A percentile compares a stretch with the other conserved stretches of the same genome.
Conservation (phyloP, 208 protist genomes). For the Histomonas meleagridis region DNA sequence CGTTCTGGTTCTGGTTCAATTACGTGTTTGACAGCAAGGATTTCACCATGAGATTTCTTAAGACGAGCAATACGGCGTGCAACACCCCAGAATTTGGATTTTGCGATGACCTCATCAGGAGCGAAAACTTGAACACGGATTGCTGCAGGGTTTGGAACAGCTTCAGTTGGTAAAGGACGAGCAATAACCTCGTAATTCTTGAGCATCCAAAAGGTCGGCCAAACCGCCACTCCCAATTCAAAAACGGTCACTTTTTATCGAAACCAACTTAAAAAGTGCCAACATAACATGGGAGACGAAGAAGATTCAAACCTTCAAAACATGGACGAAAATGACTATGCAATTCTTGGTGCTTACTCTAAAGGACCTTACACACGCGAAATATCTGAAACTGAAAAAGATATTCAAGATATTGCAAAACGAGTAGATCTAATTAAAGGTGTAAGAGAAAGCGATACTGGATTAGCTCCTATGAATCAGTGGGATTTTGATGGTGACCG, state of each 20-base stretch:
- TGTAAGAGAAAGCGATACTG: constrained; percentile 71
- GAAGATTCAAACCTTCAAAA: not conserved
- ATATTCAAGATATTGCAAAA: not conserved
- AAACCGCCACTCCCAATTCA: too few relatives aligned
- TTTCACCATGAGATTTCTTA: constrained; percentile 90
- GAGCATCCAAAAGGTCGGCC: not conserved
- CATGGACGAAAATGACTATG: not conserved
- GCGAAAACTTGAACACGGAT: constrained; percentile 97
- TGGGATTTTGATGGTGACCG: constrained; percentile 93
- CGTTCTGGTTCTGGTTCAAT: constrained; percentile 74
- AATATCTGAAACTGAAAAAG: not conserved
- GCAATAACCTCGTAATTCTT: constrained; percentile 38
- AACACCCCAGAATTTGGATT: constrained; percentile 88
- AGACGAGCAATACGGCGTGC: constrained; percentile 64
- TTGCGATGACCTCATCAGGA: constrained; percentile 85
- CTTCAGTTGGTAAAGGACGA: constrained; percentile 31
- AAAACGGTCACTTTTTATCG: too few relatives aligned
- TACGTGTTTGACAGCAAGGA: constrained; percentile 50
- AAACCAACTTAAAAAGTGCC: too few relatives aligned
- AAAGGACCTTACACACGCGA: constrained; percentile 7
- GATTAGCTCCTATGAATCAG: constrained; percentile 82
- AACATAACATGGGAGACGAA: not conserved
- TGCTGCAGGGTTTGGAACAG: constrained; percentile 50
- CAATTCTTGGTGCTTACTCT: not conserved
- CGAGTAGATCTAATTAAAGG: not conserved